Base-by-base conservation (phyloP, 768 basidiomycete species). In the Suillus hirtellus region DNA sequence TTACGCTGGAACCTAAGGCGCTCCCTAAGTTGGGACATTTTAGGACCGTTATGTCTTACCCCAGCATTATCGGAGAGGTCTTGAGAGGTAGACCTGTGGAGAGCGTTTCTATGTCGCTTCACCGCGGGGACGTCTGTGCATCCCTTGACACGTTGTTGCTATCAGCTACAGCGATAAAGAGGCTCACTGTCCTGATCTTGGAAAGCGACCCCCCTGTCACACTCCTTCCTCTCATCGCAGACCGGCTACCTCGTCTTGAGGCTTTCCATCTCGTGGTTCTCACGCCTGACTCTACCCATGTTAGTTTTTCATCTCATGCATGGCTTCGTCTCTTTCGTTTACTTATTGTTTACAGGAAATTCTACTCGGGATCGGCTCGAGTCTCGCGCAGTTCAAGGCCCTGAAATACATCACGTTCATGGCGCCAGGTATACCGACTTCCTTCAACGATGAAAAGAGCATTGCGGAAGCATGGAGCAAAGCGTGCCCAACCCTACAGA, bases 231-330 rank as follows among this genome's bases (percentile, higher is more conserved):
- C 81, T 83, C 56, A 76, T 89, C 4, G 78, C 83, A 11, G 63
- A 67, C 50, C 78, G 84, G 5, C 75, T 88, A 5, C 80, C 81
- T 0, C 60, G 76, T 40, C 73, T 89, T 55, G 86, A 89, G 69
- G 85, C 86, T 1, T 71, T 89, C 37, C 86, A 89, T 67, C 74
- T 89, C 37, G 85, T 89, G 11, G 78, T 86, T 53, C 74, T 88
- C 24, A 76, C 82, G 65, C 78, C 82, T 2, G 78, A 80, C 15
- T 83, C 82, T 60, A 79, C 77, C 2, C 74, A 79, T 53, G 86
- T 81, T 67, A 68, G 85, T 76, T 44, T 40, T 34, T 17, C 62
- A 38, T n/a, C 15, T 9, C 24, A 17, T 43, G 21, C 10, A 11
- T 31, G 21, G 10, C 19, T 1, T 24, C 19, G 10, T 34, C 8